These are phyloP conservation scores for Sparassis latifolia DNA, from an alignment of 1,284 basidiomycete species.

Conservation along the genomic window DNA sequence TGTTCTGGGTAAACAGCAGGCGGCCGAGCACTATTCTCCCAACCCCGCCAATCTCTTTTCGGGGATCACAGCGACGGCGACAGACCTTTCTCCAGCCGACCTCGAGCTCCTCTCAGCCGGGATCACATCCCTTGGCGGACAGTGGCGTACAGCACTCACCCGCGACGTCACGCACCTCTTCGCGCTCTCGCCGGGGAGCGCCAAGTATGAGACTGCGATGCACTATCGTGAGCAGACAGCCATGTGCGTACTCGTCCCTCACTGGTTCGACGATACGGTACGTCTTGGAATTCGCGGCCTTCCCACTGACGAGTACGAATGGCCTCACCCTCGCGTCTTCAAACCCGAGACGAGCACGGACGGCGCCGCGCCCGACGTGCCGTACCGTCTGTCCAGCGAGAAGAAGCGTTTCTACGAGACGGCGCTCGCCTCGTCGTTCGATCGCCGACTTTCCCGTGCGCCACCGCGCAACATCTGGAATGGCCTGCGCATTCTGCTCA, in stretches of 20 bases:
- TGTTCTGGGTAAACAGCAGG: constrained; percentile 49
- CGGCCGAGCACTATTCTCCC: constrained; percentile 42
- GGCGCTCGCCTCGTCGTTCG: constrained; percentile 19
- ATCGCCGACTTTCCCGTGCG: constrained; percentile 12
- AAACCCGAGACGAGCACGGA: constrained; percentile 13
- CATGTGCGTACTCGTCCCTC: constrained; percentile 64
- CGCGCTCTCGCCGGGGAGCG: constrained; percentile 41
- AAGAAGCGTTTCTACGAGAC: constrained; percentile 41
- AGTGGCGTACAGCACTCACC: constrained; percentile 70
- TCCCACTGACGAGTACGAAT: constrained; percentile 58
- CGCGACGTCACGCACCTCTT: constrained; percentile 85
- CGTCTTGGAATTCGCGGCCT: constrained; percentile 53
- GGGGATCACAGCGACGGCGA: constrained; percentile 65
- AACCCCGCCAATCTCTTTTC: constrained; percentile 71
- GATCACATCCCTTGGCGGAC: constrained; percentile 75
- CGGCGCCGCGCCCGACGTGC: constrained; percentile 14
- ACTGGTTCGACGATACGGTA: constrained; percentile 82
- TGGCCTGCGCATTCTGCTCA: constrained; percentile 54
- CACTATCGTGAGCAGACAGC: constrained; percentile 46
- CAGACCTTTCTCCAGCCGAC: constrained; percentile 60
- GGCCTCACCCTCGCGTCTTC: constrained; percentile 61
- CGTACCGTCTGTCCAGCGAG: constrained; percentile 28
- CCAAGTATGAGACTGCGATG: constrained; percentile 60
- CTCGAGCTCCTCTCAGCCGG: constrained; percentile 68
- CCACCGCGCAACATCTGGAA: constrained; percentile 33